Evolutionary conservation across 1,284 basidiomycete species (phyloP), one percentile per base, ranked within the genome.

Genomic region (Heterobasidion annosum): DNA sequence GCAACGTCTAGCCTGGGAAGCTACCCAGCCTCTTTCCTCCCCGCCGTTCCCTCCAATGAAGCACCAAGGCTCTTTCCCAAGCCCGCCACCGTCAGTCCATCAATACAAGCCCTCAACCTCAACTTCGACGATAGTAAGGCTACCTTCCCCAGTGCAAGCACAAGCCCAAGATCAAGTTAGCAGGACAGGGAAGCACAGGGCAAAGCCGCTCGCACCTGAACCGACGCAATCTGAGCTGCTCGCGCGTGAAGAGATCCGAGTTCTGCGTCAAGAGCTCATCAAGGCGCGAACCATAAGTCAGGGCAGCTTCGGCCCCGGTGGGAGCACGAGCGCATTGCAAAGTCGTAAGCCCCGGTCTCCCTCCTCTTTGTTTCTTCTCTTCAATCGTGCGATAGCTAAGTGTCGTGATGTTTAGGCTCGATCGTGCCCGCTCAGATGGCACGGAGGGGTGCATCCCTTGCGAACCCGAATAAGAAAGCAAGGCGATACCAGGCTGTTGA

Each of bases 381-480:
- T 40, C n/a, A 8, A 12, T 10, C 37, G n/a, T 0, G 6, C n/a
- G 18, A 15, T 3, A 9, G 9, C 1, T 16, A 5, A 18, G 15
- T 40, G 48, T 34, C n/a, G 19, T 32, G 9, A 2, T 12, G 19
- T 65, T 56, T 63, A 65, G 68, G 62, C 54, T 46, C 43, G 18
- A 51, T 10, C 51, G 58, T 37, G 25, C 63, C 52, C 51, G 60
- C 34, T 61, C 64, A 42, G 56, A 66, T 32, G 71, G 72, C 48
- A 63, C 70, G 40, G 62, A 71, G n/a, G 80, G 85, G 83, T 6
- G 81, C 78, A 15, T 85, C 83, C n/a, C 68, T 86, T 15, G 84
- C 83, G 0, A 87, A 88, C 65, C 86, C 84, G 9, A 81, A 78
- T 59, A 85, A 86, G 67, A 88, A 83, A 63, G 84, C 83, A 7